Base-by-base conservation (phyloP, 495 filamentous ascomycete genomes). In the Hypoxylon trugodes region DNA sequence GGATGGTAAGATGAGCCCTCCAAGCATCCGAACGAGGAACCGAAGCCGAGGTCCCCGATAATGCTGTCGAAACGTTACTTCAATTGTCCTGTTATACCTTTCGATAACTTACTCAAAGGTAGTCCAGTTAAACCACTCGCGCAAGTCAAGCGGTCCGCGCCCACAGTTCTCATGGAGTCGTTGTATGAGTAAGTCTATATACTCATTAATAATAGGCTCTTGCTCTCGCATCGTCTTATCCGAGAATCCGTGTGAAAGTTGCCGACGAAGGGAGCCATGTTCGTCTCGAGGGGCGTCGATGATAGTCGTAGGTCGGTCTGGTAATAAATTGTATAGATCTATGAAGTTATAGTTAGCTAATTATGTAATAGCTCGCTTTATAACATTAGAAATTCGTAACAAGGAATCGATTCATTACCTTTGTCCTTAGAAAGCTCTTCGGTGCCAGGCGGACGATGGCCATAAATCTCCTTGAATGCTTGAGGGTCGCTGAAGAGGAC, bases 21-120 rank as follows among this genome's bases (percentile, higher is more conserved):
- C 7, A 89, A 68, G 35, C 82, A 84, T 10, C 77, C 78, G 49
- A 89, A 88, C 15, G 72, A 60, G 58, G 87, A 79, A 0, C 83
- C 84, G 73, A 88, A 87, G 10, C 79, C 78, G 25, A 89, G 71
- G 61, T 87, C 84, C 2, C 84, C 85, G 60, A 86, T 84, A 16
- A 87, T 72, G 64, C n/a, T n/a, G n/a, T n/a, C n/a, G n/a, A n/a
- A n/a, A n/a, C n/a, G n/a, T n/a, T n/a, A n/a, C n/a, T n/a, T n/a
- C n/a, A n/a, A n/a, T n/a, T n/a, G n/a, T n/a, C n/a, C n/a, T n/a
- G n/a, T n/a, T n/a, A n/a, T n/a, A n/a, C n/a, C n/a, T n/a, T n/a
- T n/a, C n/a, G n/a, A n/a, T n/a, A n/a, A n/a, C n/a, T n/a, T n/a
- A n/a, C n/a, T 88, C 87, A 61, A 88, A 88, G 12, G 84, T 86